Base-by-base conservation (phyloP, 2,329 filamentous ascomycete genomes). In the Fusarium bactridioides region DNA sequence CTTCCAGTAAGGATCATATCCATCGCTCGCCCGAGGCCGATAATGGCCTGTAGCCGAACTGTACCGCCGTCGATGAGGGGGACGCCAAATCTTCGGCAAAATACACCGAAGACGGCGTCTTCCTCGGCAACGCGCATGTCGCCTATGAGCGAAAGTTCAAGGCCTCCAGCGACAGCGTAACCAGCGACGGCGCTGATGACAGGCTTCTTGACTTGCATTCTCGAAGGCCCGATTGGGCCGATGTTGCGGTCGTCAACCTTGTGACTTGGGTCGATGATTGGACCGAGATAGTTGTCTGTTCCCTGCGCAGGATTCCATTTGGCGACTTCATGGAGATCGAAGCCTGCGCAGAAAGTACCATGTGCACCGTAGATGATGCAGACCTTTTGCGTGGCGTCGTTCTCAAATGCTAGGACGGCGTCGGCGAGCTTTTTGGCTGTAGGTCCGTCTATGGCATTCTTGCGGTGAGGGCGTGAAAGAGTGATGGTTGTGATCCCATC, bases 1-100 rank as follows among this genome's bases (percentile, higher is more conserved):
- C 64, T 58, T 3, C 63, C 64, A 10, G 64, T 67, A 5, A 67
- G 63, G 3, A 67, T 67, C 63, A 67, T 67, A 9, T 67, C 64
- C 35, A 67, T 51, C 3, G 64, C 64, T 21, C 64, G 29, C 0
- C 63, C 64, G 3, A 67, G 33, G 19, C 64, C 64, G 10, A 67
- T 61, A 4, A 48, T 67, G 8, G 64, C 64, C 21, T 67, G 64
- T 10, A 67, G 55, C 10, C 64, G 64, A 37, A 67, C 64, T 0
- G 63, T 67, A 3, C 63, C 64, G 13, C 64, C 64, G 2, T 67
- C 64, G 4, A 67, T 67, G 25, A 67, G 64, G 10, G 64, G 63
- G 3, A 67, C 64, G 12, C 64, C 64, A 27, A 67, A 67, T 35
- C 64, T 43, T 13, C 64, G 64, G 21, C 64, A 67, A 3, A 67